Conservation (phyloP, 306 rosid genomes). For the Purshia tridentata region DNA sequence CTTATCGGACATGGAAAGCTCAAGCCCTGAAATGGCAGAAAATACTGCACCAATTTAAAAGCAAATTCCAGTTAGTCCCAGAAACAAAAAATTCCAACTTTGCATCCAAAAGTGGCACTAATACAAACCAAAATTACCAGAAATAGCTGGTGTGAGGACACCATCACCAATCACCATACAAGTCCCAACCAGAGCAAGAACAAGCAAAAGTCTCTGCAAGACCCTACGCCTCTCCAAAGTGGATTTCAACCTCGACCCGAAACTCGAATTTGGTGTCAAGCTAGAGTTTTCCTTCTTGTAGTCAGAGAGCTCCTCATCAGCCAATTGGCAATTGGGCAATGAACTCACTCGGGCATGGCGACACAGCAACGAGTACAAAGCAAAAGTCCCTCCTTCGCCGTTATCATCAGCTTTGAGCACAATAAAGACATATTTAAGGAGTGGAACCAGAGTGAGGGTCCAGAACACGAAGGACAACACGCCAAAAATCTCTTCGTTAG, state of each 20-base stretch:
- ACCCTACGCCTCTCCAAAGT: conserved; percentile 68
- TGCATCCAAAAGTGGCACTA: conserved; percentile 7
- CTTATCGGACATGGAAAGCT: conserved; percentile 74
- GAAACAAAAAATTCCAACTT: conserved; percentile 16
- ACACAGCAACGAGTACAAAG: conserved; percentile 83
- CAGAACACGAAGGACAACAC: conserved; percentile 89
- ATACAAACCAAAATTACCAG: conserved; percentile 48
- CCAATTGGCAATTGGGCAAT: conserved; percentile 67
- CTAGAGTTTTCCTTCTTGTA: conserved; percentile 44
- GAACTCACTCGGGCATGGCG: conserved; percentile 75
- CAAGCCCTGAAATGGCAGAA: conserved; percentile 96
- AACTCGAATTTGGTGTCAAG: conserved; percentile 28
- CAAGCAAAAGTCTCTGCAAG: conserved; percentile 71
- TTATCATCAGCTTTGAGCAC: conserved; percentile 89
- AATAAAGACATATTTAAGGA: conserved; percentile 80
- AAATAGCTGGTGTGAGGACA: conserved; percentile 85
- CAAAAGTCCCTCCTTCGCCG: conserved; percentile 99
- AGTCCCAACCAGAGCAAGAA: conserved; percentile 87
- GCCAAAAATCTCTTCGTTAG: conserved; percentile 80
- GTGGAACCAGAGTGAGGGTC: conserved; percentile 79
- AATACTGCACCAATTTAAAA: conserved; percentile 62
- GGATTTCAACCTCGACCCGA: conserved; percentile 49
- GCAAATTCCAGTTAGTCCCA: conserved; percentile 23
- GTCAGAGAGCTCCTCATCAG: conserved; percentile 68
- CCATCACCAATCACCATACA: conserved; percentile 99